A percentile compares a stretch with the other conserved stretches of the same genome.
These are phyloP conservation scores for Ogataea paradorogensis DNA, from an alignment of 805 yeast genomes.

Conservation along the genomic window DNA sequence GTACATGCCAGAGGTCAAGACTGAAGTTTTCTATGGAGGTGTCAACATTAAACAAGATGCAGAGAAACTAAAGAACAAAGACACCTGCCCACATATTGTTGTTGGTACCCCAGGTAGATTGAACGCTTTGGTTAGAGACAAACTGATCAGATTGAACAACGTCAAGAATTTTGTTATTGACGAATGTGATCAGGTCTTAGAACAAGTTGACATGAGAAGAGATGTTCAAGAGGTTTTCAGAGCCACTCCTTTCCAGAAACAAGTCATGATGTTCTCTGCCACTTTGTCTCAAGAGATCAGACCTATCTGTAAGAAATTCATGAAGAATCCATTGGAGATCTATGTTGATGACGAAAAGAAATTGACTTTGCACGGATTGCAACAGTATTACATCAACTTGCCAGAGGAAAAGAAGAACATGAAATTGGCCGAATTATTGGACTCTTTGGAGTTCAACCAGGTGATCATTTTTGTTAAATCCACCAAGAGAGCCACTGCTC, in stretches of 20 bases:
- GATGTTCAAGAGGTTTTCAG: constrained; percentile 98
- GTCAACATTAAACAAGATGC: constrained; percentile 79
- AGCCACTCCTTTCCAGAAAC: constrained; percentile 96
- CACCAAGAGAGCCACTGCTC: constrained; percentile 86
- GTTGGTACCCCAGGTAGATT: constrained; percentile 99
- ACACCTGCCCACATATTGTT: constrained; percentile 91
- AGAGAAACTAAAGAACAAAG: constrained; percentile 85
- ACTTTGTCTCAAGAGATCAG: constrained; percentile 91
- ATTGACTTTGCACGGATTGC: constrained; percentile 95
- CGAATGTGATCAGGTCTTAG: constrained; percentile 98
- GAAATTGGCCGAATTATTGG: constrained; percentile 87
- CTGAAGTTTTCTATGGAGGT: constrained; percentile 98
- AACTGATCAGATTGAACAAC: constrained; percentile 78
- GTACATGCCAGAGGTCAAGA: constrained; percentile 96
- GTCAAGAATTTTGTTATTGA: constrained; percentile 94
- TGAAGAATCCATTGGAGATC: constrained; percentile 96
- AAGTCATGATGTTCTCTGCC: constrained; percentile 99
- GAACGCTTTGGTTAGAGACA: constrained; percentile 90
- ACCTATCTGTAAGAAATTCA: constrained; percentile 95
- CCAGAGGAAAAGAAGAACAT: constrained; percentile 91
- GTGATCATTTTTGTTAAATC: constrained; percentile 95
- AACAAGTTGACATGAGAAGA: constrained; percentile 85
- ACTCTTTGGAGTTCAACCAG: constrained; percentile 94
- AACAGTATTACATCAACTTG: constrained; percentile 90
- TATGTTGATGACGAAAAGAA: constrained; percentile 97